Evolutionary conservation across 1,284 basidiomycete genomes (phyloP).

Genomic region (Puccinia novopanici): DNA sequence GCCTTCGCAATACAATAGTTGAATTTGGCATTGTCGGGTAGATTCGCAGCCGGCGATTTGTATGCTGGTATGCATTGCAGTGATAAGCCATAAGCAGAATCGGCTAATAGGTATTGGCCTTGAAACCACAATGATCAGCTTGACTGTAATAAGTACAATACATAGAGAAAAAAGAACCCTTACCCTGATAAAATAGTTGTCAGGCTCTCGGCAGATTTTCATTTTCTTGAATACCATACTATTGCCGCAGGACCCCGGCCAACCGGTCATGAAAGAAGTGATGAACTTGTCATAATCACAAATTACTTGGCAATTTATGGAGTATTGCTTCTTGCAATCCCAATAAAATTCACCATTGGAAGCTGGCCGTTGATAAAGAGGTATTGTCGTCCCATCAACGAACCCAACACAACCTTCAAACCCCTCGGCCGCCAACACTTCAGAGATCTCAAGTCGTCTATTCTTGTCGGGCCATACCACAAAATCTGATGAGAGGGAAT

Average conservation of each 20-base stretch:
- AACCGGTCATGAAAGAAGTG: conserved; percentile 22
- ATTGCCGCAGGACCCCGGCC: conserved; percentile 33
- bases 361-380: conserved; percentile 11
- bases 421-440: background rate
- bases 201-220: background rate
- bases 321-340: conserved; percentile 8
- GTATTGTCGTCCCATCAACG: conserved; percentile 8
- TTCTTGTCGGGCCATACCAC: background rate
- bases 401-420: background rate
- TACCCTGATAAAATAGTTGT: background rate
- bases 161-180: too few relatives aligned
- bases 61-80: conserved; percentile 9
- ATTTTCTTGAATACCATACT: conserved; percentile 12
- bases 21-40: background rate
- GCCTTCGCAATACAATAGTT: conserved; percentile 25
- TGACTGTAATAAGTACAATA: too few relatives aligned
- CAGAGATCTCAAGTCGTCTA: background rate
- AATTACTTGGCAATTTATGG: conserved; percentile 12
- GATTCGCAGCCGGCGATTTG: conserved; percentile 26
- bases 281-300: conserved; percentile 38
- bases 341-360: conserved; percentile 7
- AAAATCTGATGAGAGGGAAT: background rate
- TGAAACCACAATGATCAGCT: too few relatives aligned
- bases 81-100: conserved; percentile 13
- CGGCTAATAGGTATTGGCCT: conserved; percentile 29